phyloP scores from a whole-genome alignment of 805 yeast species.

The Zygosaccharomyces siamensis region DNA sequence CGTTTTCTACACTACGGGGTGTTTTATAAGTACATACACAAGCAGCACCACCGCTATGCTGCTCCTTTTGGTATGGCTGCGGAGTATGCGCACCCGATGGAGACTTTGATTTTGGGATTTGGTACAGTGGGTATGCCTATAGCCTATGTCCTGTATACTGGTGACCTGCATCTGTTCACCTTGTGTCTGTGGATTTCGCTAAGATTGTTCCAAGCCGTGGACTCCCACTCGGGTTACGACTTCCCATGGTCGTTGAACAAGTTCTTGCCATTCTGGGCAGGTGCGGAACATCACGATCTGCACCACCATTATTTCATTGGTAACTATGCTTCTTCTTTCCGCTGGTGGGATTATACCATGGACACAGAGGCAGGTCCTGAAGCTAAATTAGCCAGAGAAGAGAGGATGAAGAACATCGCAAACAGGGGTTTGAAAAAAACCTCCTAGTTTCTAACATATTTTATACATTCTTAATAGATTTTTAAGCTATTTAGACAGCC shows the following conservation, averaged over 20 bases:
- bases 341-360: conserved; percentile 84
- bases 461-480: conserved; percentile 2
- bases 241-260: conserved; percentile 91
- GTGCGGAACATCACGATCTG: conserved; percentile 93
- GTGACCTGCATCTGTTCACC: conserved; percentile 75
- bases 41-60: conserved; percentile 92
- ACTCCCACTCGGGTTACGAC: conserved; percentile 92
- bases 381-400: conserved; percentile 65
- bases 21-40: conserved; percentile 84
- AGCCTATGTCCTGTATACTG: conserved; percentile 64
- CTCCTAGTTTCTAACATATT: not conserved
- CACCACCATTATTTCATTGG: conserved; percentile 93
- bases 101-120: conserved; percentile 78
- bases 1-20: conserved; percentile 77
- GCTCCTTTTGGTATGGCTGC: conserved; percentile 95
- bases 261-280: conserved; percentile 90
- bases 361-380: conserved; percentile 79
- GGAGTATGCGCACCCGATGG: conserved; percentile 94
- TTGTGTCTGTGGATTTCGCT: conserved; percentile 76
- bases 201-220: conserved; percentile 88
- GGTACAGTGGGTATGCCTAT: conserved; percentile 94
- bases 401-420: conserved; percentile 46
- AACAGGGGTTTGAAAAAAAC: conserved; percentile 37
- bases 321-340: conserved; percentile 83
- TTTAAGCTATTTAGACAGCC: not conserved